Evolutionary conservation across 1,284 basidiomycete genomes (phyloP), one percentile per base, ranked within the genome.

Genomic region (Tetrapyrgos nigripes): DNA sequence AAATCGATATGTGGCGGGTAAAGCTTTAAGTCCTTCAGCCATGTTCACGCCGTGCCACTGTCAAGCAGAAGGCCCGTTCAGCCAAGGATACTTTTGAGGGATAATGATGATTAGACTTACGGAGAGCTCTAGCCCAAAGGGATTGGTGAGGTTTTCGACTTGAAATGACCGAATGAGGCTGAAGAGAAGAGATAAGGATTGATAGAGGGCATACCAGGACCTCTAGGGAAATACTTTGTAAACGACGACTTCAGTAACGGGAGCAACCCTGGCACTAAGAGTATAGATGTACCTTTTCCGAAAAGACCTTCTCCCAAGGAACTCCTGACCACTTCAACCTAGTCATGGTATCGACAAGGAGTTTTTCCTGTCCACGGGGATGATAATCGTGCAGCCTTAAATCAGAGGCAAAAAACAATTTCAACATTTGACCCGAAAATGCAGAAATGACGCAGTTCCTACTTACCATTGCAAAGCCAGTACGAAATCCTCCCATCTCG

Each of bases 401-500:
- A 40, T 40, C 6, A 40, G 19, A 17, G 14, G 8, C 31, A 28
- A 13, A 23, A 27, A 6, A 26, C 27, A 28, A 29, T 33, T 24
- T 54, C 45, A 13, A 29, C 43, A 37, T 17, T 9, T 28, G n/a
- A 33, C 52, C 10, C 53, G 40, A 35, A 47, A 19, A 40, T 53
- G 43, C 10, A 19, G 4, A n/a, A n/a, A n/a, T n/a, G n/a, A n/a
- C n/a, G n/a, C n/a, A n/a, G n/a, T n/a, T n/a, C n/a, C n/a, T 11
- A 58, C 70, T 37, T 62, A 83, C 83, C 84, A 85, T 68, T 85
- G 82, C 61, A 84, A 63, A 28, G 74, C 69, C 8, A 84, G 79
- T 35, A 83, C 80, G 62, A 84, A 85, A 63, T 86, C 83, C 67
- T 85, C 82, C 84, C 83, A 86, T 45, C 84, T 79, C 1, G 83